Base-by-base conservation (phyloP, 31 red algal species). In the Endocladia muricata region DNA sequence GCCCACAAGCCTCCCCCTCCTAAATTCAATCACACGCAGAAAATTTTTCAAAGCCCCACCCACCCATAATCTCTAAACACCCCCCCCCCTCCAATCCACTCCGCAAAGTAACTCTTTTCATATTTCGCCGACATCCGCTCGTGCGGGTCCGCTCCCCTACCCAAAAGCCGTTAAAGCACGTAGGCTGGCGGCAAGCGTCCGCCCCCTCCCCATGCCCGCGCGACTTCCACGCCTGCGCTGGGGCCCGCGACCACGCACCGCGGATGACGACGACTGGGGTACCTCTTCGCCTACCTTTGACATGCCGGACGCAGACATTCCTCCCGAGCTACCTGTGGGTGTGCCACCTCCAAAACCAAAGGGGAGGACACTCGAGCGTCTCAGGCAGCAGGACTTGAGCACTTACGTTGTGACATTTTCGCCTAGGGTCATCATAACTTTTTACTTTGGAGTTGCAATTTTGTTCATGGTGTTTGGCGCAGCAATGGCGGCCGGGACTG, bases 231-330 rank as follows among this genome's bases (percentile, higher is more conserved):
- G 66, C 38, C 66, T 63, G 22, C 48, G 65, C 34, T 51, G 78
- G 17, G 11, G 38, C 55, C 37, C 66, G 26, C 78, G 78, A 19
- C 64, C 41, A 41, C 78, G 65, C 52, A 9, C 78, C 28, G 78
- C 65, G 5, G 78, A 82, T 72, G 78, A 82, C 66, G 54, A 82
- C 78, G 78, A 82, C 34, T 73, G 66, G 78, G 66, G 78, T 41
- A 72, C 78, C 34, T 43, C 55, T 37, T 82, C 66, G 36, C 78
- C 78, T 7, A 52, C 78, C 19, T 55, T 51, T 5, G 63, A 51
- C 36, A 82, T 82, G 78, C 56, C 59, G 19, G 25, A 41, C 17
- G 8, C 21, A 48, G 49, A 36, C 17, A 21, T 29, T 48, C 78
- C 66, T 23, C 13, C 66, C 28, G n/a, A n/a, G n/a, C n/a, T 61